Evolutionary conservation across 129 eudicot species (phyloP), one percentile per base, ranked within the genome.

Genomic region (Flaveria trinervia): DNA sequence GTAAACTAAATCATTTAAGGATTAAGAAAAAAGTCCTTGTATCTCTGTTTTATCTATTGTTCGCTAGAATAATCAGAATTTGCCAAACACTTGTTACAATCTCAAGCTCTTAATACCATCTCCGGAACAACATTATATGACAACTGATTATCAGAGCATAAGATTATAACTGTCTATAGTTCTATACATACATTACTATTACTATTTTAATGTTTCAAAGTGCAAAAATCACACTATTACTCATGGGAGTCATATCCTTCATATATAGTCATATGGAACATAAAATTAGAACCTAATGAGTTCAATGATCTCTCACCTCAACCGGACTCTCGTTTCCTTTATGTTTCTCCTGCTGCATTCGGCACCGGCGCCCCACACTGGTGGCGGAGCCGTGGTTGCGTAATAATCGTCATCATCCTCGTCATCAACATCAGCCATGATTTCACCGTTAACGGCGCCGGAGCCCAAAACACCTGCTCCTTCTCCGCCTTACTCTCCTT

Each of bases 401-500:
- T 87, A 92, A 70, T 87, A 92, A 61, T 92, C 97, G 51, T 92
- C 97, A 66, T 92, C 97, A 81, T 92, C 97, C 46, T 92, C 97
- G 72, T 92, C 97, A 55, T 92, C 97, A 1, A 92, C 97, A 83
- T 92, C 97, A 44, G 96, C 97, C 97, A 92, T 1, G 97, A 92
- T 68, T 86, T 89, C 16, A 74, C 84, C 0, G 85, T 88, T 66
- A 92, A 60, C 5, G 89, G 93, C 3, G 93, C 87, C 5, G 96
- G 96, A 59, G 92, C 91, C 97, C 97, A 92, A 70, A 78, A 83
- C 18, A 92, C 88, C 86, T 70, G 86, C 76, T 85, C 82, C 77
- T 86, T 79, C 56, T 85, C 86, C 56, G 52, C 81, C 78, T 89
- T 83, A 23, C 59, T 71, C 74, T 64, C 82, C 65, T 83, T 76